Evolutionary conservation across 176 grass and related monocot genomes (phyloP).

Genomic region (Oryza rufipogon): DNA sequence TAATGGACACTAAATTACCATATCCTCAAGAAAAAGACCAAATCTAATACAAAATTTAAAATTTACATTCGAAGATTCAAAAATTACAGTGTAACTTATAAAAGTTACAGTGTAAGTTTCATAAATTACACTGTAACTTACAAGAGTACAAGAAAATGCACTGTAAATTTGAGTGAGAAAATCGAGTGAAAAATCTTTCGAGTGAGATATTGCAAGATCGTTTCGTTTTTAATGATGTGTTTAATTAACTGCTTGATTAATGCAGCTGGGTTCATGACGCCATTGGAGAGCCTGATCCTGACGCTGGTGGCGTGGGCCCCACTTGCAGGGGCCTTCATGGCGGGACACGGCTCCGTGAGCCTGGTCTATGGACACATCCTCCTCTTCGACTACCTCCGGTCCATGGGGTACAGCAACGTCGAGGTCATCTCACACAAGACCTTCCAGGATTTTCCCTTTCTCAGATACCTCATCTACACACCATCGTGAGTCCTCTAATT

Average conservation of each 20-base stretch:
- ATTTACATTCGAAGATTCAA: too few relatives aligned
- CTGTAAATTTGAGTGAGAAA: too few relatives aligned
- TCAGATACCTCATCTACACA: slow-evolving; percentile 91
- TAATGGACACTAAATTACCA: too few relatives aligned
- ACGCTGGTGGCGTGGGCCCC: slow-evolving; percentile 64
- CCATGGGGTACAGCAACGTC: slow-evolving; percentile 95
- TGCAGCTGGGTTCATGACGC: slow-evolving; percentile 75
- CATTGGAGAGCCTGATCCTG: slow-evolving; percentile 77
- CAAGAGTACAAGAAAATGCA: too few relatives aligned
- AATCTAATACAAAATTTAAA: too few relatives aligned
- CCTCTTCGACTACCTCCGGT: slow-evolving; percentile 70
- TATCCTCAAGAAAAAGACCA: too few relatives aligned
- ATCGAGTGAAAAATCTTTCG: too few relatives aligned
- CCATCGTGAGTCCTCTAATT: slow-evolving; percentile 54
- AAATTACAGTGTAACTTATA: too few relatives aligned
- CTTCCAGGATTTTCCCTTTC: slow-evolving; percentile 48
- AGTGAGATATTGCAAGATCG: too few relatives aligned
- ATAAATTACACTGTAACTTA: too few relatives aligned
- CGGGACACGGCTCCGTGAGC: slow-evolving; percentile 64
- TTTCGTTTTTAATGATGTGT: background rate
- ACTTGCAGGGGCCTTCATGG: slow-evolving; percentile 58
- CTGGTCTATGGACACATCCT: slow-evolving; percentile 71
- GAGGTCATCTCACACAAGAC: slow-evolving; percentile 68
- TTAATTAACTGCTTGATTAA: background rate
- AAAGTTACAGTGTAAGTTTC: too few relatives aligned